phyloP scores from a whole-genome alignment of 257 asterid genomes.

The Capsicum pubescens region DNA sequence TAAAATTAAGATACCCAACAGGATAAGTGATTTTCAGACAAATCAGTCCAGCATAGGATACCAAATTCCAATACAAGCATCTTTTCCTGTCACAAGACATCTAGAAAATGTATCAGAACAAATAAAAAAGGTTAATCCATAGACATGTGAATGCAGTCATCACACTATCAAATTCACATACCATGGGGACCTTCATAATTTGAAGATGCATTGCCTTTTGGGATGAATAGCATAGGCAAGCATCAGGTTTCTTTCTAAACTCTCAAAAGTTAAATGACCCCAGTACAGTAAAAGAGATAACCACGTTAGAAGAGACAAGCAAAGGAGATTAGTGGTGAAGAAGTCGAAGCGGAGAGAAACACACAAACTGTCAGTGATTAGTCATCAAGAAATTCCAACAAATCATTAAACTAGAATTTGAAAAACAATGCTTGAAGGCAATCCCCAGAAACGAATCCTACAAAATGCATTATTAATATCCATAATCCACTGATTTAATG shows the following conservation, averaged over 20 bases:
- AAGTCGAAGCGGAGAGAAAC: constrained; percentile 38
- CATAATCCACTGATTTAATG: constrained; percentile 41
- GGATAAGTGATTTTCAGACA: background rate
- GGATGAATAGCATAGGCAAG: constrained; percentile 47
- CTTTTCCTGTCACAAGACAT: constrained; percentile 63
- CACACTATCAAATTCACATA: constrained; percentile 41
- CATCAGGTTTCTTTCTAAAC: constrained; percentile 50
- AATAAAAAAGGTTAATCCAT: constrained; percentile 26
- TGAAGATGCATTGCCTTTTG: constrained; percentile 52
- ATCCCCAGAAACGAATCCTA: constrained; percentile 55
- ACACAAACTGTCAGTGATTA: constrained; percentile 49
- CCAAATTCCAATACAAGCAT: constrained; percentile 24
- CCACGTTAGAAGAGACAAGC: constrained; percentile 39
- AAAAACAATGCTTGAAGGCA: constrained; percentile 48
- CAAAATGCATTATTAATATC: constrained; percentile 54
- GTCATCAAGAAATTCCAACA: constrained; percentile 38
- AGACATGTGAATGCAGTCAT: constrained; percentile 25
- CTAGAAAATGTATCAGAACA: constrained; percentile 63
- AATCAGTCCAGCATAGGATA: constrained; percentile 14
- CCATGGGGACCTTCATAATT: constrained; percentile 53
- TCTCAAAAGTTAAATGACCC: constrained; percentile 43
- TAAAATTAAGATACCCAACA: background rate
- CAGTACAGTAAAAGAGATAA: constrained; percentile 30
- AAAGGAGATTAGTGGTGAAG: constrained; percentile 31
- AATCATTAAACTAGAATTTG: constrained; percentile 36